Evolutionary conservation across 768 basidiomycete genomes (phyloP), one percentile per base, ranked within the genome.

Genomic region (Russula brevipes): DNA sequence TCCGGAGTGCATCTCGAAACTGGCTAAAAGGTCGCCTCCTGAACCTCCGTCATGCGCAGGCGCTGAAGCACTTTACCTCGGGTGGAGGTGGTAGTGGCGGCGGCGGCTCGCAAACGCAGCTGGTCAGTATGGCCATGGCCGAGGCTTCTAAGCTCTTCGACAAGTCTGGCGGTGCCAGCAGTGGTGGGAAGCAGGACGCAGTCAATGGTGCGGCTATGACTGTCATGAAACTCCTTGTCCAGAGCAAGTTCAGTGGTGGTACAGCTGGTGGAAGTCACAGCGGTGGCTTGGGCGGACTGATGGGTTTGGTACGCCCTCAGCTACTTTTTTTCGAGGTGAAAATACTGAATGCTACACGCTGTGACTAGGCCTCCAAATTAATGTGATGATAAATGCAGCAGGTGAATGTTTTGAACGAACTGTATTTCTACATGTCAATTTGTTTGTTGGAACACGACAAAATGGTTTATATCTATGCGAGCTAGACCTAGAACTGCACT

Each of bases 61-160:
- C 79, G 7, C 72, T 91, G 62, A 86, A 91, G 75, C 70, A 79
- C 68, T 89, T 89, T 76, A 86, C 87, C 2, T 82, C 81, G 4
- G 82, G 75, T 2, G 64, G 75, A 36, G 69, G 71, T 16, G 75
- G 72, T 41, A 61, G 71, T 5, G 74, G 81, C 7, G 80, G 77
- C 33, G 76, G 79, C 51, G 79, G 78, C 54, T 79, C 81, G 72
- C 84, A 83, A 44, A 54, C 49, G 12, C 73, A 94, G 73, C 76
- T 95, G 63, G 85, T 96, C 74, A 88, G 88, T 69, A 74, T 92
- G 73, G 93, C 94, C 4, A 92, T 96, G 91, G 83, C 84, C 0
- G 87, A 95, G 68, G 88, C 85, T 0, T 76, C 81, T 16, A 88
- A 90, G 71, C 74, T 91, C 54, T 89, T 94, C 68, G 89, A 91